Evolutionary conservation across 331 rosid species (phyloP), one percentile per base, ranked within the genome.

Genomic region (Prunus yedoensis): DNA sequence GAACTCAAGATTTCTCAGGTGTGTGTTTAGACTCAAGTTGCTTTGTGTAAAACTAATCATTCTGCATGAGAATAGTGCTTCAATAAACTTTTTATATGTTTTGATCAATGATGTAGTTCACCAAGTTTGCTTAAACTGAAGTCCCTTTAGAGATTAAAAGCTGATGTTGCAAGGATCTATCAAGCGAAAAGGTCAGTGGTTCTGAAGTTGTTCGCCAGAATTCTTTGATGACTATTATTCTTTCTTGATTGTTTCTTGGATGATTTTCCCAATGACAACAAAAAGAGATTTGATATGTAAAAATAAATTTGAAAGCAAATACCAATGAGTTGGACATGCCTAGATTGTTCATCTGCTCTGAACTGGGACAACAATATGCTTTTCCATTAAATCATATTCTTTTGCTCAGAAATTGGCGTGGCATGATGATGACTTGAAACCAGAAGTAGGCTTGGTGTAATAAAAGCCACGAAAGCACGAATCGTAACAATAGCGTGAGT

Each of bases 1-100:
- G 99, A 89, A 74, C 93, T 94, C 80, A 92, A 94, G 87, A 87
- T 89, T 84, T 90, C 96, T 77, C 97, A 90, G 93, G 97, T 90
- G 6, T 14, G 51, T 77, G 20, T 20, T 20, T 32, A 57, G 27
- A 63, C 56, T 43, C 35, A 59, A 51, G 50, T 68, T 46, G 10
- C 68, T 2, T 14, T 59, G 68, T 56, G 43, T 81, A 78, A 70
- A 66, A 62, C 3, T 56, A 35, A 57, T 78, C 49, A 14, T 49
- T 57, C n/a, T 64, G 51, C 51, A 1, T 38, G 38, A 17, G 67
- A 50, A 46, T 23, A 47, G 0, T 38, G 43, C 71, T 70, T 45
- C 30, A 71, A 74, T 68, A 56, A 75, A 27, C 41, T n/a, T 49
- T 59, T 72, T 20, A 66, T 57, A 51, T 47, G 73, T 82, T 66